Conservation (phyloP, 441 rosid genomes). For the Adansonia grandidieri region DNA sequence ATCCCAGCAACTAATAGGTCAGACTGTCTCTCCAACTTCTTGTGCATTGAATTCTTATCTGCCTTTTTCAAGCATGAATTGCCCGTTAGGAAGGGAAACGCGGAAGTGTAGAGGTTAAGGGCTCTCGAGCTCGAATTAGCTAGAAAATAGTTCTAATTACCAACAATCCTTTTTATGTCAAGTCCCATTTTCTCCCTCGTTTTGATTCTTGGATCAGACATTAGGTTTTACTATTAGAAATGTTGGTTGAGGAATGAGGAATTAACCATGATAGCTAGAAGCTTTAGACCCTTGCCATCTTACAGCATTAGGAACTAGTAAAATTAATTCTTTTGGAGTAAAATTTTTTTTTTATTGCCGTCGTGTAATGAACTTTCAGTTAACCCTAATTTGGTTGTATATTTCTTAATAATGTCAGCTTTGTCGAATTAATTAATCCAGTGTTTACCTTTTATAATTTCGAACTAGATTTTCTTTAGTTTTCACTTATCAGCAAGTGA, state of each 20-base stretch:
- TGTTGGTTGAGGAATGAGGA: neutral
- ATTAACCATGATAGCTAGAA: neutral
- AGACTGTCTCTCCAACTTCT: constrained; percentile 1
- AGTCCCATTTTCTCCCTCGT: neutral
- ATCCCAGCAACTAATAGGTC: constrained; percentile 15
- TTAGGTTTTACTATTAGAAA: neutral
- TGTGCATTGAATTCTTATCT: constrained; percentile 16
- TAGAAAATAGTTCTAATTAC: constrained; percentile 9
- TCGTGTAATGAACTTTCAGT: neutral
- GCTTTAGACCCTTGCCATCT: neutral
- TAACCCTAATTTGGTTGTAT: neutral
- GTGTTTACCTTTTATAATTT: neutral
- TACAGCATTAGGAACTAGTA: neutral
- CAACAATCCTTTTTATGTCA: neutral
- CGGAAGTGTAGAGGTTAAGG: constrained; percentile 2
- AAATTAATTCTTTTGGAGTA: neutral
- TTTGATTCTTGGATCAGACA: neutral
- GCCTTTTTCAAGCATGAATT: neutral
- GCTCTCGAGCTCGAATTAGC: neutral
- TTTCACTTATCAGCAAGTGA: neutral
- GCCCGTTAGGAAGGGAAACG: neutral
- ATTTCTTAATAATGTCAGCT: neutral
- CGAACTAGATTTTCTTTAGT: too few relatives aligned
- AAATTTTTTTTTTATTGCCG: neutral
- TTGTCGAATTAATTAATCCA: neutral